phyloP scores from a whole-genome alignment of 1,284 basidiomycete genomes.

The Boletus sp. region DNA sequence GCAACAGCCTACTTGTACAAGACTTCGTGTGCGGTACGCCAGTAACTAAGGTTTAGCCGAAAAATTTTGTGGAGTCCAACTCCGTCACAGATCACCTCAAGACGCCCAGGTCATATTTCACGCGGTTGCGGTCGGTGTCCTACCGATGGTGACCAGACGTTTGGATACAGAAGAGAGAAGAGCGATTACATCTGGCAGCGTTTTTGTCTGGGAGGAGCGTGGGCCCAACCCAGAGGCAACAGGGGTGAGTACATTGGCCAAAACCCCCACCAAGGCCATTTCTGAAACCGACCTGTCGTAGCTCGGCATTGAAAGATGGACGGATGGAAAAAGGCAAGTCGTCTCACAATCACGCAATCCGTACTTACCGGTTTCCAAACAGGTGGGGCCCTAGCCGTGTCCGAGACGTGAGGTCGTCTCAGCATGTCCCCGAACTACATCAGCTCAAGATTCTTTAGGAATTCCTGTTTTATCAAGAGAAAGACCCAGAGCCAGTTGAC shows the following conservation, averaged over 20 bases:
- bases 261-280: not conserved
- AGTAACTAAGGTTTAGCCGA: conserved; percentile 24
- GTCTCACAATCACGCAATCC: conserved; percentile 29
- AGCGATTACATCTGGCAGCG: conserved; percentile 61
- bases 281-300: conserved; percentile 26
- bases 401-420: conserved; percentile 52
- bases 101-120: conserved; percentile 77
- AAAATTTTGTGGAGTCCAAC: conserved; percentile 25
- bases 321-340: conserved; percentile 62
- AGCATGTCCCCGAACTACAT: not conserved
- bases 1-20: conserved; percentile 46
- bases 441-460: conserved; percentile 43
- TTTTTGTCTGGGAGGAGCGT: conserved; percentile 81
- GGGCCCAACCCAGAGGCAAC: conserved; percentile 64
- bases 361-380: conserved; percentile 12
- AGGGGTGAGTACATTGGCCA: conserved; percentile 46
- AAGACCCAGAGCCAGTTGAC: conserved; percentile 43
- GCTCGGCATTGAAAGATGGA: conserved; percentile 77
- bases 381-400: conserved; percentile 76
- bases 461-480: conserved; percentile 74
- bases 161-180: conserved; percentile 70
- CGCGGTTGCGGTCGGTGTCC: conserved; percentile 55
- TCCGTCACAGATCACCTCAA: conserved; percentile 47
- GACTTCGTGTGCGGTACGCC: conserved; percentile 33
- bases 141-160: conserved; percentile 69